Evolutionary conservation across 1,139 yeast genomes (phyloP).

Genomic region (Tardiomyces blankii): DNA sequence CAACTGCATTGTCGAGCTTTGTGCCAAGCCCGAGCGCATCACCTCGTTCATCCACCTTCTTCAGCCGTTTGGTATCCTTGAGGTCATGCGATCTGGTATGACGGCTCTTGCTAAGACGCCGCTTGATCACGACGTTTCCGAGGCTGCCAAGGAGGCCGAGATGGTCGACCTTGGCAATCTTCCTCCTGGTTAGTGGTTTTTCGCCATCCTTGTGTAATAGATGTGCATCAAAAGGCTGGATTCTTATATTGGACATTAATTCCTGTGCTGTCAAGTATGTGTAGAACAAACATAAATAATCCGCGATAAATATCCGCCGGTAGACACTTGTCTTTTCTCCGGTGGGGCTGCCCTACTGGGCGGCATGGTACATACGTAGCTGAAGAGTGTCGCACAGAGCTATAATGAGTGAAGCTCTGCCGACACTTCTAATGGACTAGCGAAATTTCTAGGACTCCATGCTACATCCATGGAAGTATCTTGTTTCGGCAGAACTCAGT

Average conservation of each 20-base stretch:
- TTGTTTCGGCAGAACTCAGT: slow-evolving; percentile 6
- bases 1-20: slow-evolving; percentile 85
- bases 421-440: too few relatives aligned
- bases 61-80: slow-evolving; percentile 93
- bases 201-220: background rate
- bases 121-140: slow-evolving; percentile 38
- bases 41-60: slow-evolving; percentile 77
- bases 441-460: too few relatives aligned
- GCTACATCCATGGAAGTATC: background rate
- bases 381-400: too few relatives aligned
- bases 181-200: slow-evolving; percentile 70
- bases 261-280: background rate
- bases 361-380: too few relatives aligned
- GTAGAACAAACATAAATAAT: too few relatives aligned
- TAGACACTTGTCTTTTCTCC: background rate
- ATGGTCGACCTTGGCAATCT: slow-evolving; percentile 39
- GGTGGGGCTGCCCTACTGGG: background rate
- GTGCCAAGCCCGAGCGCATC: slow-evolving; percentile 88
- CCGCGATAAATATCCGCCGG: background rate
- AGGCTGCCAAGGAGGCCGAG: slow-evolving; percentile 47
- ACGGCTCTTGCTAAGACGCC: slow-evolving; percentile 98
- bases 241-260: background rate
- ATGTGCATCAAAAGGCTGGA: background rate
- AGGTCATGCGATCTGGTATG: slow-evolving; percentile 96
- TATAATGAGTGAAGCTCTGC: too few relatives aligned